phyloP scores from a whole-genome alignment of 208 protist species.

The Balamuthia mandrillaris region DNA sequence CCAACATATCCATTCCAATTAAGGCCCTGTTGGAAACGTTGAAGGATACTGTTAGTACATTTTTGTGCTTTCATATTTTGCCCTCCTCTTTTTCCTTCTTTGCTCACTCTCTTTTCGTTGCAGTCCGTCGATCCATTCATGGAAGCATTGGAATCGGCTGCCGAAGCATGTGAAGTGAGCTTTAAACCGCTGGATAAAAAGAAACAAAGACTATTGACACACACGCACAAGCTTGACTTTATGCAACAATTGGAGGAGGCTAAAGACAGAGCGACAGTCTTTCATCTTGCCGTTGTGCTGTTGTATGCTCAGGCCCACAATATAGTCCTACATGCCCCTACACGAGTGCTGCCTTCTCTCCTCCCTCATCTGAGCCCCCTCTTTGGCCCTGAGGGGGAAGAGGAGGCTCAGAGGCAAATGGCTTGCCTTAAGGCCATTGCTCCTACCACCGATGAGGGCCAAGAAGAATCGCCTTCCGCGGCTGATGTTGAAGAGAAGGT shows the following conservation, averaged over 20 bases:
- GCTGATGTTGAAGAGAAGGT: no score
- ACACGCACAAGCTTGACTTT: slow-evolving; percentile 36
- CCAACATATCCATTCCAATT: neutral
- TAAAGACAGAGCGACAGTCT: neutral
- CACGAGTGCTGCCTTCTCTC: no score
- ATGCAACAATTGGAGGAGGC: slow-evolving; percentile 21
- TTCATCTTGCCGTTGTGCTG: slow-evolving; percentile 14
- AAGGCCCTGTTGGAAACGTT: neutral
- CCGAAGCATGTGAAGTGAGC: neutral
- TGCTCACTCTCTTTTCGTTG: neutral
- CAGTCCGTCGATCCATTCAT: slow-evolving; percentile 19
- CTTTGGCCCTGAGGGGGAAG: no score
- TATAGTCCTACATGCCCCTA: slow-evolving; percentile 14
- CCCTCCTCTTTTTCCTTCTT: no score
- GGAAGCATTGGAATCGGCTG: neutral
- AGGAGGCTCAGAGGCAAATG: no score
- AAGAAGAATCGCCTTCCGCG: no score
- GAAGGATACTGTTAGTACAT: neutral
- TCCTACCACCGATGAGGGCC: no score
- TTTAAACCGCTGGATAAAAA: slow-evolving; percentile 36
- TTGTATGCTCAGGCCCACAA: slow-evolving; percentile 16
- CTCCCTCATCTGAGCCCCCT: no score
- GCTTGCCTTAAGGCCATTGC: no score
- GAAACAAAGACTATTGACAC: slow-evolving; percentile 7
- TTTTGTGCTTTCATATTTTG: no score